phyloP scores from a whole-genome alignment of 768 basidiomycete genomes.

The Chlorophyllum brunneum region DNA sequence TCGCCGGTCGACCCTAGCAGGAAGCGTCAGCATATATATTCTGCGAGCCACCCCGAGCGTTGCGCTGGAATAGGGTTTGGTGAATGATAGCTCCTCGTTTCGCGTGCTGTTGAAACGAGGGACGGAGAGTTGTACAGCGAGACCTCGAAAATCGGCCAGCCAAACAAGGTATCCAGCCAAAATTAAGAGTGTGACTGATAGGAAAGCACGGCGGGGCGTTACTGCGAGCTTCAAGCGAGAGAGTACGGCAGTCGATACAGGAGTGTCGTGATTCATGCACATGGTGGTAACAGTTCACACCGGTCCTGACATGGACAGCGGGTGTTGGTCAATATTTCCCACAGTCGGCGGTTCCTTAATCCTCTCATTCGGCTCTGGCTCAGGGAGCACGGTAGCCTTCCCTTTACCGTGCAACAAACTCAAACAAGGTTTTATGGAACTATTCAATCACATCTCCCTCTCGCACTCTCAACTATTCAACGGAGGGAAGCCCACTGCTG shows the following conservation, averaged over 20 bases:
- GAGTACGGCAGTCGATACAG: neutral
- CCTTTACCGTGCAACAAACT: no score
- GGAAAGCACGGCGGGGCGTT: neutral
- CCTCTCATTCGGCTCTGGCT: no score
- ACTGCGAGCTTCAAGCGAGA: neutral
- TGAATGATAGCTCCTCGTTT: neutral
- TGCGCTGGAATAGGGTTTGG: neutral
- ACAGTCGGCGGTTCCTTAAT: no score
- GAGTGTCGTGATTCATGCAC: neutral
- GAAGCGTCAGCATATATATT: constrained; percentile 60
- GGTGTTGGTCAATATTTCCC: no score
- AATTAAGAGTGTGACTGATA: neutral
- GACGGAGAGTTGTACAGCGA: neutral
- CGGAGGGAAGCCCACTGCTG: no score
- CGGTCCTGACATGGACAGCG: no score
- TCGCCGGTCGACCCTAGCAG: constrained; percentile 50
- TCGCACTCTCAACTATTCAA: no score
- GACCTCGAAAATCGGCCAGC: neutral
- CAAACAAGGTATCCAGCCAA: neutral
- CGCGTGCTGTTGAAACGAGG: neutral
- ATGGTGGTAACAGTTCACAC: no score
- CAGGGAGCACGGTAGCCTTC: no score
- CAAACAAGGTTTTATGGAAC: no score
- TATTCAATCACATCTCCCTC: no score
- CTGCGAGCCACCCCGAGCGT: constrained; percentile 36